Percentiles rank a stretch among this genome's conserved stretches.
These are phyloP conservation scores for Erigeron canadensis DNA, from an alignment of 129 eudicot genomes.

Conservation along the genomic window DNA sequence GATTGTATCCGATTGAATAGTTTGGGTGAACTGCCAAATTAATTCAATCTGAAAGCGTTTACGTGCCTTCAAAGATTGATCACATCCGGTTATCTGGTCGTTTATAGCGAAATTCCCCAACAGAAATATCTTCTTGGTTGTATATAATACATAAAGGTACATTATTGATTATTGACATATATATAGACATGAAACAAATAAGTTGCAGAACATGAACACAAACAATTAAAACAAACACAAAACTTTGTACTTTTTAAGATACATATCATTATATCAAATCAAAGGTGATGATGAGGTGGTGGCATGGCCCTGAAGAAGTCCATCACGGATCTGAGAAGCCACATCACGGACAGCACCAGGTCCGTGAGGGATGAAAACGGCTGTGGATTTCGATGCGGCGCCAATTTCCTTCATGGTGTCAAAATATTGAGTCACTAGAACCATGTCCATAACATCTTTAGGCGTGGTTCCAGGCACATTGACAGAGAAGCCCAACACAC, in stretches of 20 bases:
- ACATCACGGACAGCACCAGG: constrained; percentile 93
- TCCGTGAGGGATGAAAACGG: constrained; percentile 84
- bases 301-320: constrained; percentile 65
- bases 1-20: no score
- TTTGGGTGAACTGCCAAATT: no score
- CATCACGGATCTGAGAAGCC: constrained; percentile 84
- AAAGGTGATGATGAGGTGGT: neutral
- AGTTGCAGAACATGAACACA: neutral
- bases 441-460: constrained; percentile 96
- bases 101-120: no score
- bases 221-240: neutral
- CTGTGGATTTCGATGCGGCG: constrained; percentile 77
- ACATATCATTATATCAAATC: neutral
- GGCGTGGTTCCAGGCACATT: constrained; percentile 88
- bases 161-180: no score
- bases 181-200: neutral
- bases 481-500: constrained; percentile 83
- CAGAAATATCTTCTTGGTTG: no score
- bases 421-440: constrained; percentile 81
- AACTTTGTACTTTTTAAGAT: neutral
- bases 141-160: no score
- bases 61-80: no score
- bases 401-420: constrained; percentile 96
- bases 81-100: no score
- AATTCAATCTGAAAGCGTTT: no score